Evolutionary conservation across 176 grass and related monocot genomes (phyloP).

Genomic region (Oryza glaberrima): DNA sequence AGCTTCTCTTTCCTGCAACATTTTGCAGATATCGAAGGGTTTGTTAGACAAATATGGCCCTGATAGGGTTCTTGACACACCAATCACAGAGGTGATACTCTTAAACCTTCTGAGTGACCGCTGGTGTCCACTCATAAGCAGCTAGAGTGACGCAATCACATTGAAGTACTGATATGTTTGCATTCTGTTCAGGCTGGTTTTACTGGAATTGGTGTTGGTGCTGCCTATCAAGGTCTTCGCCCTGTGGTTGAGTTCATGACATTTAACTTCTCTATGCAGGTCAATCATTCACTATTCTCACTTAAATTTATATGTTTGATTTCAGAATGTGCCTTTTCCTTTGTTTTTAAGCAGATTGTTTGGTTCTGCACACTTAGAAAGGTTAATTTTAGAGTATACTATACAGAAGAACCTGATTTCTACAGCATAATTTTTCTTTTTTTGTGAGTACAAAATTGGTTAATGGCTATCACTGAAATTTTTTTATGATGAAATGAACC

Average conservation of each 20-base stretch:
- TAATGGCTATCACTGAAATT: background rate
- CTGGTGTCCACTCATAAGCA: background rate
- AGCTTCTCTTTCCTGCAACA: slow-evolving; percentile 7
- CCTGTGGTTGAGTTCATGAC: slow-evolving; percentile 98
- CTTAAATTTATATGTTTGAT: background rate
- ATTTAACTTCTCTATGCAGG: slow-evolving; percentile 99
- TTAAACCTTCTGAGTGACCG: background rate
- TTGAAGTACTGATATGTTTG: slow-evolving; percentile 12
- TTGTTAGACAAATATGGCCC: slow-evolving; percentile 98
- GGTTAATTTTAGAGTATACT: background rate
- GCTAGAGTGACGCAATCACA: background rate
- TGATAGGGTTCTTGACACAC: slow-evolving; percentile 97
- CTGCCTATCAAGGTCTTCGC: slow-evolving; percentile 91
- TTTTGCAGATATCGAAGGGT: slow-evolving; percentile 88
- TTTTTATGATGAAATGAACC: background rate
- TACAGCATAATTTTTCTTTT: slow-evolving; percentile 25
- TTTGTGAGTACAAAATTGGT: slow-evolving; percentile 1
- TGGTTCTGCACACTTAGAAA: background rate
- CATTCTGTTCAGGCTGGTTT: slow-evolving; percentile 81
- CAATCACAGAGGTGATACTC: slow-evolving; percentile 83
- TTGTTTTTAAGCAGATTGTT: background rate
- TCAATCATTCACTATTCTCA: slow-evolving; percentile 18
- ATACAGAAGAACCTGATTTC: background rate
- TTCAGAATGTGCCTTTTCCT: background rate
- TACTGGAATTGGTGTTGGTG: slow-evolving; percentile 94